These are phyloP conservation scores for Fraxinus greggii DNA, from an alignment of 305 asterid species.

Conservation along the genomic window DNA sequence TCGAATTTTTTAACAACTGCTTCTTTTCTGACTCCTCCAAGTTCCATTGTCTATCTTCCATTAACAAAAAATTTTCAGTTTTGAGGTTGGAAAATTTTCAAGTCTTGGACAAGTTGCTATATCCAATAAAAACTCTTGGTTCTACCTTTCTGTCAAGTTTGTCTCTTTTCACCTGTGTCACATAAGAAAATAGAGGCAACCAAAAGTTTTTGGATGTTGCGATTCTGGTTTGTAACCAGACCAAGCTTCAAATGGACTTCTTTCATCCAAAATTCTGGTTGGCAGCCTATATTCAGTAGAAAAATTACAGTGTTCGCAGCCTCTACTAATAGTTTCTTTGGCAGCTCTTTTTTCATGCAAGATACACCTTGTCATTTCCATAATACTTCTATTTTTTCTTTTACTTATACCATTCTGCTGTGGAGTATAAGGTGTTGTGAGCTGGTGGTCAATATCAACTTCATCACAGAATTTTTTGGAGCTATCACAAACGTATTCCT, in stretches of 20 bases:
- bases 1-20: neutral
- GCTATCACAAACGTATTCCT: neutral
- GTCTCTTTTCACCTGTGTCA: neutral
- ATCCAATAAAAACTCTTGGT: neutral
- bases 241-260: neutral
- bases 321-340: neutral
- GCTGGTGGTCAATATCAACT: neutral
- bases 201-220: neutral
- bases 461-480: neutral
- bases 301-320: neutral
- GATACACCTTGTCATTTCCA: neutral
- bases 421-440: neutral
- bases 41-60: constrained; percentile 7
- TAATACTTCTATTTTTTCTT: neutral
- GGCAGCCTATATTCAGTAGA: neutral
- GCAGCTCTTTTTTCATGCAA: neutral
- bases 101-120: neutral
- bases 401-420: neutral
- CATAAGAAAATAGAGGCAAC: neutral
- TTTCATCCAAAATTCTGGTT: neutral
- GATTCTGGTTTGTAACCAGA: neutral
- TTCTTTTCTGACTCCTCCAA: neutral
- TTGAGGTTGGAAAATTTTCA: too few species aligned
- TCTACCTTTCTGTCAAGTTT: neutral
- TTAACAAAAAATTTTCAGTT: neutral